Evolutionary conservation across 495 filamentous ascomycete genomes (phyloP), one percentile per base, ranked within the genome.

Genomic region (Aspergillus steynii): DNA sequence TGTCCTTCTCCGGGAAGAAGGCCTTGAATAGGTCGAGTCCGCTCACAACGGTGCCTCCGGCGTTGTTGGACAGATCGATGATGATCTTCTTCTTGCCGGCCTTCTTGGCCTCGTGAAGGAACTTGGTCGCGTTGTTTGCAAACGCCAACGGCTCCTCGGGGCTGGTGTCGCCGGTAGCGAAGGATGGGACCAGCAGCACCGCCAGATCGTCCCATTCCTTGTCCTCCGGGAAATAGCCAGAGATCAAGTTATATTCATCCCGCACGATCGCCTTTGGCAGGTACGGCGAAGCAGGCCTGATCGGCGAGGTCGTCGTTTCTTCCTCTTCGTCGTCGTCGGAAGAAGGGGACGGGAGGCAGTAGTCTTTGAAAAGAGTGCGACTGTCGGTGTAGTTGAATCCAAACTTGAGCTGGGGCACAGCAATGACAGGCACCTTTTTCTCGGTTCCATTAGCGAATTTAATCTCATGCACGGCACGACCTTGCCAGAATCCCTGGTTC

Each of bases 381-480:
- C 59, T 42, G 10, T 87, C 74, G 27, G 85, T 84, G 65, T 88
- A 86, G 26, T 85, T 83, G 60, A 88, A 87, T 69, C 85, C 85
- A 9, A 82, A 83, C 37, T 52, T 7, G 83, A 37, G 0, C 10
- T 1, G 12, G 14, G 50, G 7, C 28, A 28, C 37, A 10, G 56
- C 47, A 2, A 37, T 27, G 15, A 29, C 42, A n/a, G 26, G 7
- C 29, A 32, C 29, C n/a, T 27, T 50, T 29, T 37, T 20, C 7
- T 10, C 51, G 29, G 47, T 59, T 4, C 56, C 48, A 25, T 59
- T 59, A 12, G 47, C 47, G 29, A 42, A 52, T 34, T 51, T 29
- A 15, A 58, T 27, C 1, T 49, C 31, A 20, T 37, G 28, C 4
- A 26, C 28, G 15, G 6, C 46, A 26, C 28, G 10, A 5, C 31